Evolutionary conservation across 2,329 filamentous ascomycete genomes (phyloP).

Genomic region (Cladosporium sp.): DNA sequence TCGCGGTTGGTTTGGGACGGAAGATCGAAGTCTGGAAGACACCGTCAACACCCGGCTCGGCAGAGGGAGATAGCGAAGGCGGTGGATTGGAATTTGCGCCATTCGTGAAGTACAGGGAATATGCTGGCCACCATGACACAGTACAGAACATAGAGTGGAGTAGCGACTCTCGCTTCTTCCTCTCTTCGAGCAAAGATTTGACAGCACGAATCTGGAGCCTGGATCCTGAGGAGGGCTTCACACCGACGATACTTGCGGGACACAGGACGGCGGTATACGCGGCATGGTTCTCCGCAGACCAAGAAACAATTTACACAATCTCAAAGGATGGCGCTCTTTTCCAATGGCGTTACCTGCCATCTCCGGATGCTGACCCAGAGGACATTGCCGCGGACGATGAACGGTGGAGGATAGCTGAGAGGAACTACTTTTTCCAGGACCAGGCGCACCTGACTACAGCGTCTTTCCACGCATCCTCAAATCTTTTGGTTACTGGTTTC

Average conservation of each 20-base stretch:
- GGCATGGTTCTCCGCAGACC: conserved; percentile 95
- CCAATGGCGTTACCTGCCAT: conserved; percentile 78
- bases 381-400: conserved; percentile 64
- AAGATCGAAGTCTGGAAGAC: conserved; percentile 96
- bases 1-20: conserved; percentile 83
- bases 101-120: conserved; percentile 83
- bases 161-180: conserved; percentile 89
- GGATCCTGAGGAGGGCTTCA: conserved; percentile 81
- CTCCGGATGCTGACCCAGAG: conserved; percentile 52
- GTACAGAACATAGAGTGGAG: conserved; percentile 93
- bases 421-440: conserved; percentile 92
- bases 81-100: conserved; percentile 93
- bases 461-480: conserved; percentile 81
- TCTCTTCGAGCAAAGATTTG: conserved; percentile 87
- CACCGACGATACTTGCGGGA: conserved; percentile 83
- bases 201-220: conserved; percentile 95
- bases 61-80: conserved; percentile 59
- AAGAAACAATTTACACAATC: conserved; percentile 93
- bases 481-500: conserved; percentile 94
- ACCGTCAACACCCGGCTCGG: conserved; percentile 69
- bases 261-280: conserved; percentile 87
- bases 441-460: conserved; percentile 84
- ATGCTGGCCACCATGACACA: conserved; percentile 84
- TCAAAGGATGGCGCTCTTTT: conserved; percentile 98
- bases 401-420: conserved; percentile 87